Base-by-base conservation (phyloP, 495 filamentous ascomycete species). In the Friedmanniomyces simplex region DNA sequence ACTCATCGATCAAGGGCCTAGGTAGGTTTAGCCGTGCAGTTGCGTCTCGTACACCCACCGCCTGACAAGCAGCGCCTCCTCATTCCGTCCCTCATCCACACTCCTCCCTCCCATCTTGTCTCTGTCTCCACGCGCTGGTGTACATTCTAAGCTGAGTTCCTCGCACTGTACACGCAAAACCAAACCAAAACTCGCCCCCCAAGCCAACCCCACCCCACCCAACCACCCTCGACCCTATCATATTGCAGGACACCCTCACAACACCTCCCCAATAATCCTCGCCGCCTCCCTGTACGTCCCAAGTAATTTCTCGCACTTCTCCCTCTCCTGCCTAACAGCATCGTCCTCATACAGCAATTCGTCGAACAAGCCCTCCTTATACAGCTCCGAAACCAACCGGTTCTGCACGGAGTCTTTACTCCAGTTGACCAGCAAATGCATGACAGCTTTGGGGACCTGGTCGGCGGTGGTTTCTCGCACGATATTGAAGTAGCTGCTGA, bases 331-430 rank as follows among this genome's bases (percentile, higher is more conserved):
- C 79, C 96, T 96, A 68, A 98, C 93, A 16, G 79, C 88, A 68
- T 97, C 93, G 66, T 98, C 93, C 72, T 98, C 93, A 69, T 98
- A 97, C 21, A 98, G 77, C 55, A 98, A 76, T 65, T 98, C 93
- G 52, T 88, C 79, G 65, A 98, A 98, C 26, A 94, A 74, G n/a
- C 83, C 78, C 68, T 98, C 93, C 69, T 87, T 89, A 74, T 98
- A 98, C 26, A 98, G 78, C 67, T 96, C 88, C 66, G 87, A 96
- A 39, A 98, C 93, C 12, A 98, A 81, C 37, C 93, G 80, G 69
- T 98, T 98, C 71, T 98, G 93, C 30, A 98, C 89, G 4, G 88
- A 91, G 60, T 98, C 93, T 69, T 96, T 98, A 70, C 87, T 93
- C 73, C 95, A 87, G 72, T 98, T 97, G 63, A 98, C 93, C 46